Evolutionary conservation across 441 rosid genomes (phyloP).

Genomic region (Adansonia gregorii): DNA sequence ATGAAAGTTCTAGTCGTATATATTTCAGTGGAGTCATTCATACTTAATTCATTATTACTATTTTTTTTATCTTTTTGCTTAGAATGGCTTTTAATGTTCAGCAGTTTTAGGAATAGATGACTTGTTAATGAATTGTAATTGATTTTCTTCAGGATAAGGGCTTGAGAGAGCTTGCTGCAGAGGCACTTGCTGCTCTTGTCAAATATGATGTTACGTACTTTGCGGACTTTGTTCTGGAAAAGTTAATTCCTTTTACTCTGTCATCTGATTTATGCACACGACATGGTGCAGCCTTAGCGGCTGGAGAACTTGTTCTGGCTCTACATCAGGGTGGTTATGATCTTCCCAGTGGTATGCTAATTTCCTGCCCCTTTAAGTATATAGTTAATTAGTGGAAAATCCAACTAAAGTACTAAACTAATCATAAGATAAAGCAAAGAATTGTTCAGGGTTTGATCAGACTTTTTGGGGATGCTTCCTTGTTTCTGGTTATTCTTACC

Average conservation of each 20-base stretch:
- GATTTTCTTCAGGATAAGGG: slow-evolving; percentile 72
- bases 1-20: background rate
- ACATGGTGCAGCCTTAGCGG: slow-evolving; percentile 92
- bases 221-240: slow-evolving; percentile 67
- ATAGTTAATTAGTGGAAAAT: slow-evolving; percentile 17
- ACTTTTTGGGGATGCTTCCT: slow-evolving; percentile 12
- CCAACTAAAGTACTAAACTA: background rate
- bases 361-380: slow-evolving; percentile 21
- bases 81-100: background rate
- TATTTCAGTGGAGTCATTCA: background rate
- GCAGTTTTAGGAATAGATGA: slow-evolving; percentile 14
- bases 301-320: slow-evolving; percentile 82
- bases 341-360: slow-evolving; percentile 66
- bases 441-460: background rate
- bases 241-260: slow-evolving; percentile 77
- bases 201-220: slow-evolving; percentile 76
- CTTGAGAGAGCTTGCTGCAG: slow-evolving; percentile 89
- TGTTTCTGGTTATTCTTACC: slow-evolving; percentile 5
- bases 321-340: slow-evolving; percentile 56
- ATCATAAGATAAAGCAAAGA: background rate
- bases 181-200: slow-evolving; percentile 91
- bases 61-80: slow-evolving; percentile 1
- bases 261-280: slow-evolving; percentile 90
- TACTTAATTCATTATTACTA: background rate
- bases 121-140: slow-evolving; percentile 27